These are phyloP conservation scores for Calonectria henricotiae DNA, from an alignment of 2,329 filamentous ascomycete genomes.

Conservation along the genomic window DNA sequence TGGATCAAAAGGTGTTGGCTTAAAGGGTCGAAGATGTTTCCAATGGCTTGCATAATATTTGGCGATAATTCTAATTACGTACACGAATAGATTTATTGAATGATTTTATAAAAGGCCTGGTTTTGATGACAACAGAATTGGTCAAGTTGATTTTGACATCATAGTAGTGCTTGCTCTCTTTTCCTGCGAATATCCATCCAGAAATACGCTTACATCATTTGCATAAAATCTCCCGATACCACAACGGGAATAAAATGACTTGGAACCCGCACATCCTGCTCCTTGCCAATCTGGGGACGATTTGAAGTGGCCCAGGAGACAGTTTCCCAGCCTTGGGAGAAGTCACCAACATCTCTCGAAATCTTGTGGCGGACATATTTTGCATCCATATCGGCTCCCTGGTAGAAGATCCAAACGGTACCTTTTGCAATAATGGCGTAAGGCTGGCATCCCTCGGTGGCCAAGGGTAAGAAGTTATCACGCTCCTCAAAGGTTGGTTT, in stretches of 20 bases:
- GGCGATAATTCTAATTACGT: neutral
- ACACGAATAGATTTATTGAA: neutral
- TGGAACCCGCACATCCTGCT: neutral
- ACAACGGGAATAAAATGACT: constrained; percentile 30
- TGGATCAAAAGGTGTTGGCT: constrained; percentile 13
- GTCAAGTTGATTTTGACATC: neutral
- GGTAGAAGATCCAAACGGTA: constrained; percentile 27
- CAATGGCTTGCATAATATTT: neutral
- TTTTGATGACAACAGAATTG: neutral
- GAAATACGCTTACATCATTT: neutral
- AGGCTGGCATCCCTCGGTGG: constrained; percentile 23
- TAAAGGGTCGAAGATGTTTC: neutral
- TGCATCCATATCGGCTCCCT: constrained; percentile 19
- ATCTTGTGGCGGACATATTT: constrained; percentile 20
- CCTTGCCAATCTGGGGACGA: neutral
- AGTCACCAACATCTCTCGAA: neutral
- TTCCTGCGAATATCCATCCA: neutral
- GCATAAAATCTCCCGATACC: constrained; percentile 25
- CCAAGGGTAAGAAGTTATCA: neutral
- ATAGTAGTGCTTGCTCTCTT: neutral
- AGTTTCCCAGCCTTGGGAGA: constrained; percentile 13
- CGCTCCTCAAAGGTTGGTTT: neutral
- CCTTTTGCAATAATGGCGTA: constrained; percentile 10
- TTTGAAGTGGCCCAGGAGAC: constrained; percentile 6
- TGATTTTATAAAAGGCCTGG: neutral